Conservation (phyloP, 495 filamentous ascomycete species). For the Pyrenopolyporus hunteri region DNA sequence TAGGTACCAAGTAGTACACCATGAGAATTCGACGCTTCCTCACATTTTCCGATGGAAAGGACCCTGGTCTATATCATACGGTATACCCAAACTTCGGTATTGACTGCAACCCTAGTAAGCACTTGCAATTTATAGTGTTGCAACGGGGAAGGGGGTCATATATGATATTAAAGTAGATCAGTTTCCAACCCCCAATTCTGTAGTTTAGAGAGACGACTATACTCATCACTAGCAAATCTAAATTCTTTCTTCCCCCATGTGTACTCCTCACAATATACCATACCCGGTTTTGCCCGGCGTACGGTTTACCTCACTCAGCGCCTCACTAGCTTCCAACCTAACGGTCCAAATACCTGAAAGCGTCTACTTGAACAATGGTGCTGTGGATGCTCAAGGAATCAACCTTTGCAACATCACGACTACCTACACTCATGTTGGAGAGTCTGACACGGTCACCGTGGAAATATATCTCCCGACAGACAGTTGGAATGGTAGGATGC, state of each 20-base stretch:
- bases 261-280: slow-evolving; percentile 16
- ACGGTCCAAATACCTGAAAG: slow-evolving; percentile 14
- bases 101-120: too few relatives aligned
- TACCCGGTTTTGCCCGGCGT: slow-evolving; percentile 19
- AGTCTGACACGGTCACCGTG: slow-evolving; percentile 46
- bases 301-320: slow-evolving; percentile 20
- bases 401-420: slow-evolving; percentile 53
- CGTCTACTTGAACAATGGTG: slow-evolving; percentile 17
- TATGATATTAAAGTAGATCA: too few relatives aligned
- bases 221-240: neutral
- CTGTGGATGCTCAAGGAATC: slow-evolving; percentile 29
- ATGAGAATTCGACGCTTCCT: too few relatives aligned
- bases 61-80: too few relatives aligned
- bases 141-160: too few relatives aligned
- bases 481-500: slow-evolving; percentile 55
- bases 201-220: too few relatives aligned
- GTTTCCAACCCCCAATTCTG: too few relatives aligned
- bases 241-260: slow-evolving; percentile 7
- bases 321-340: slow-evolving; percentile 13
- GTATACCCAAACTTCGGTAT: too few relatives aligned
- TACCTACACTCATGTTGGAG: slow-evolving; percentile 50
- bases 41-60: too few relatives aligned
- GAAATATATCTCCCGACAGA: slow-evolving; percentile 47
- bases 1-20: too few relatives aligned
- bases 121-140: too few relatives aligned